A percentile compares a stretch with the other conserved stretches of the same genome.
Conservation (phyloP, 495 filamentous ascomycete genomes). For the Copromyces sp. region DNA sequence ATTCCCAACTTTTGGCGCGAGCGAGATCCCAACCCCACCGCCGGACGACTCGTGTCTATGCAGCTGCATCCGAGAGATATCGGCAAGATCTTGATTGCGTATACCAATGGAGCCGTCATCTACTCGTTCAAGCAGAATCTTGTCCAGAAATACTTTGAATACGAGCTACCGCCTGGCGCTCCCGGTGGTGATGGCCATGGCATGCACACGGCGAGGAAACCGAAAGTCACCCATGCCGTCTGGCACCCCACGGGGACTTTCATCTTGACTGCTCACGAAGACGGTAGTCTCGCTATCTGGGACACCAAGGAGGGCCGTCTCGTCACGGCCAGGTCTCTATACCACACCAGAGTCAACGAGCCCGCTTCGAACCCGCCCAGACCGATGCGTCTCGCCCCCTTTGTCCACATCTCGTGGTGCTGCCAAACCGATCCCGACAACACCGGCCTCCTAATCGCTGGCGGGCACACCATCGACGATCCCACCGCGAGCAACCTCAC, state of each 20-base stretch:
- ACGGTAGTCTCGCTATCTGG: constrained; percentile 86
- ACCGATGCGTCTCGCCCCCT: constrained; percentile 44
- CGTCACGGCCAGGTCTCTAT: constrained; percentile 71
- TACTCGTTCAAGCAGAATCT: constrained; percentile 88
- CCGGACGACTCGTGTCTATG: constrained; percentile 48
- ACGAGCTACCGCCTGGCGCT: constrained; percentile 72
- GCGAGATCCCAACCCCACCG: constrained; percentile 35
- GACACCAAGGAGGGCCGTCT: constrained; percentile 84
- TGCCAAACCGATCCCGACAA: constrained; percentile 75
- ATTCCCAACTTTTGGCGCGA: constrained; percentile 79
- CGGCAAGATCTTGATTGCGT: constrained; percentile 82
- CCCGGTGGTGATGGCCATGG: constrained; percentile 59
- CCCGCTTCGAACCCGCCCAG: constrained; percentile 29
- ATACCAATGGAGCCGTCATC: constrained; percentile 73
- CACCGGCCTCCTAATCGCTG: constrained; percentile 78
- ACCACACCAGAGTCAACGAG: constrained; percentile 57
- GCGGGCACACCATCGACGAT: constrained; percentile 56
- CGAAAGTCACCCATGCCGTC: constrained; percentile 62
- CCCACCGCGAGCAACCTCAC: constrained; percentile 59
- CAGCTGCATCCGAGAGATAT: constrained; percentile 85
- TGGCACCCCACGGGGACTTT: constrained; percentile 98
- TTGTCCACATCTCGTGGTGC: constrained; percentile 78
- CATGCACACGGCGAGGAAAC: constrained; percentile 47
- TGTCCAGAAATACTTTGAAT: constrained; percentile 67
- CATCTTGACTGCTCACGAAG: constrained; percentile 76